Evolutionary conservation across 177 flowering plant species (phyloP).

Genomic region (Vitis hybrid): DNA sequence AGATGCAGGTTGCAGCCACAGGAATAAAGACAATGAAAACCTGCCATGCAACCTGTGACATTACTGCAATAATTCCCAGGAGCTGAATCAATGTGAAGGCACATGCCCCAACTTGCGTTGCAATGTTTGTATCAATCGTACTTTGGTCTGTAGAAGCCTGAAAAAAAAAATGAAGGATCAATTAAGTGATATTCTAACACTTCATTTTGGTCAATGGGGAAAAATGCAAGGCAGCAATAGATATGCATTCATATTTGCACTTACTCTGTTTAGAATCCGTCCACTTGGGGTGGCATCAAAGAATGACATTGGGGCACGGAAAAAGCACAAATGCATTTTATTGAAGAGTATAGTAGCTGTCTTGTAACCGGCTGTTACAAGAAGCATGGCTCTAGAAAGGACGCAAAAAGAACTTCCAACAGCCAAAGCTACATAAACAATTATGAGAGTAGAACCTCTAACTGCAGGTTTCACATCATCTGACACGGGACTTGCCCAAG

Average conservation of each 20-base stretch:
- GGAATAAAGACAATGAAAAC: slow-evolving; percentile 72
- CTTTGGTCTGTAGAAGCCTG: slow-evolving; percentile 85
- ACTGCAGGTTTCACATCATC: slow-evolving; percentile 37
- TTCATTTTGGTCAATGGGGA: not conserved
- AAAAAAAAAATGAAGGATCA: not conserved
- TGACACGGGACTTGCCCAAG: slow-evolving; percentile 60
- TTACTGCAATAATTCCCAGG: slow-evolving; percentile 64
- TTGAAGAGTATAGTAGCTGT: slow-evolving; percentile 60
- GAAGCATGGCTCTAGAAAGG: slow-evolving; percentile 41
- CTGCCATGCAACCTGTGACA: slow-evolving; percentile 88
- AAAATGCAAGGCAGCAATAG: not conserved
- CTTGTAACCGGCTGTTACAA: slow-evolving; percentile 49
- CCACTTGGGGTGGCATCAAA: slow-evolving; percentile 78
- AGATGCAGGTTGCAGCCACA: slow-evolving; percentile 48
- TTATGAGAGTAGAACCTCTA: slow-evolving; percentile 30
- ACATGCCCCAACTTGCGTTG: slow-evolving; percentile 28
- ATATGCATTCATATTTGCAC: slow-evolving; percentile 9
- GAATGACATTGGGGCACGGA: slow-evolving; percentile 80
- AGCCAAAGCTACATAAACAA: slow-evolving; percentile 55
- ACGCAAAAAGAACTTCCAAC: slow-evolving; percentile 51
- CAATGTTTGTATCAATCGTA: no score
- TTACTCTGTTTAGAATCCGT: slow-evolving; percentile 60
- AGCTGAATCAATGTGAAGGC: slow-evolving; percentile 49
- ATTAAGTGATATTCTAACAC: not conserved
- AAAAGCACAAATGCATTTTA: slow-evolving; percentile 63